Percentiles rank a stretch among this genome's conserved stretches.
Evolutionary conservation across 2,329 filamentous ascomycete genomes (phyloP).

Genomic region (Xylaria polymorpha): DNA sequence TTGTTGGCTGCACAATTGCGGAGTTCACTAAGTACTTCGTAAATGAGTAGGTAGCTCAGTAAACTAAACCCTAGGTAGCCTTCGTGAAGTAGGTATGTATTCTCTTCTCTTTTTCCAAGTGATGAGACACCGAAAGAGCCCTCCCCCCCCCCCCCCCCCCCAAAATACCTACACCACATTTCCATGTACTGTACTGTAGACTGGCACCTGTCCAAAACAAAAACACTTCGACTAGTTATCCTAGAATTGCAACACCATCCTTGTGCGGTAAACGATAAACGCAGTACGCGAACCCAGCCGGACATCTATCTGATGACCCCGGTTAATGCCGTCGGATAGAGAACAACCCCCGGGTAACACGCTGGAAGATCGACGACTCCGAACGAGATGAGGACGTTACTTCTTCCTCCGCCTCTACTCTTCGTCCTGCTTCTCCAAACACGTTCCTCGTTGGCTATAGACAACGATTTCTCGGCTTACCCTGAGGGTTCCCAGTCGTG

Average conservation of each 20-base stretch:
- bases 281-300: neutral
- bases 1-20: conserved; percentile 5
- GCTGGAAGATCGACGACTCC: neutral
- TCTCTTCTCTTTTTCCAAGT: neutral
- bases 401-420: conserved; percentile 42
- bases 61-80: no score
- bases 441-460: conserved; percentile 43
- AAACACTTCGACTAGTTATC: neutral
- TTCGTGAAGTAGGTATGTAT: no score
- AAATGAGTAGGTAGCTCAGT: no score
- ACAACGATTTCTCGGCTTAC: conserved; percentile 59
- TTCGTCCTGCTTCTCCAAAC: conserved; percentile 48
- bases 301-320: neutral
- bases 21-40: neutral
- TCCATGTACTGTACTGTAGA: neutral
- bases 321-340: neutral
- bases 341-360: neutral
- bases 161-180: neutral
- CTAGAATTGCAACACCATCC: neutral
- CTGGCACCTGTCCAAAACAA: neutral
- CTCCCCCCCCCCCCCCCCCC: no score
- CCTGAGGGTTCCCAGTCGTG: conserved; percentile 57
- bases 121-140: neutral
- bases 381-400: conserved; percentile 39
- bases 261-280: neutral